Evolutionary conservation across 768 basidiomycete genomes (phyloP).

Genomic region (Tricholoma sp.): DNA sequence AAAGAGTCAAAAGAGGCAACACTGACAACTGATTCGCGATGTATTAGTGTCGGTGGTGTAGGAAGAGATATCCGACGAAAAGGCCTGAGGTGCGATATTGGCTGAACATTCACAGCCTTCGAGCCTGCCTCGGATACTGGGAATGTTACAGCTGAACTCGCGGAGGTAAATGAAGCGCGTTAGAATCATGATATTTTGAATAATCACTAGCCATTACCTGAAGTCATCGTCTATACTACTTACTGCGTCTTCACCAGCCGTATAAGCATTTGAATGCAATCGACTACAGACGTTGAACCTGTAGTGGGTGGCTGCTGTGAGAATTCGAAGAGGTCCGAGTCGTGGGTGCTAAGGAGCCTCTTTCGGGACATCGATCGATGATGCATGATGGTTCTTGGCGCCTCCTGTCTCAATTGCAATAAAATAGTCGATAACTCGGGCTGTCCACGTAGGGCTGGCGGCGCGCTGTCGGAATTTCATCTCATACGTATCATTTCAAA

Average conservation of each 20-base stretch:
- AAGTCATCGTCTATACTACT: conserved; percentile 1
- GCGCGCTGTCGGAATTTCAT: no score
- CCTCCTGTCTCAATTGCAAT: no score
- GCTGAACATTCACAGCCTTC: conserved; percentile 12
- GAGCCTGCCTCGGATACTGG: conserved; percentile 19
- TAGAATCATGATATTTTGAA: neutral
- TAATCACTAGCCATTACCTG: neutral
- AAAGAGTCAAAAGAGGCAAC: conserved; percentile 72
- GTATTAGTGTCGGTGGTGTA: conserved; percentile 42
- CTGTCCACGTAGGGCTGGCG: no score
- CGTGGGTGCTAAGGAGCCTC: no score
- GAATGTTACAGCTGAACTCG: conserved; percentile 19
- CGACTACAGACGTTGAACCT: neutral
- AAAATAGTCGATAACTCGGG: no score
- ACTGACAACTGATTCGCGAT: conserved; percentile 66
- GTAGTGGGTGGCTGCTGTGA: no score
- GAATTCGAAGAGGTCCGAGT: no score
- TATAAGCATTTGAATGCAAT: neutral
- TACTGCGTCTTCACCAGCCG: no score
- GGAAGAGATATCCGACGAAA: conserved; percentile 63
- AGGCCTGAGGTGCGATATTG: conserved; percentile 30
- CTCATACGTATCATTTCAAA: no score
- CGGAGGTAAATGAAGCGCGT: neutral
- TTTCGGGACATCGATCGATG: no score
- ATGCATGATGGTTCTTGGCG: no score